Conservation (phyloP, 1,284 basidiomycete species). For the Thecaphora frezii region DNA sequence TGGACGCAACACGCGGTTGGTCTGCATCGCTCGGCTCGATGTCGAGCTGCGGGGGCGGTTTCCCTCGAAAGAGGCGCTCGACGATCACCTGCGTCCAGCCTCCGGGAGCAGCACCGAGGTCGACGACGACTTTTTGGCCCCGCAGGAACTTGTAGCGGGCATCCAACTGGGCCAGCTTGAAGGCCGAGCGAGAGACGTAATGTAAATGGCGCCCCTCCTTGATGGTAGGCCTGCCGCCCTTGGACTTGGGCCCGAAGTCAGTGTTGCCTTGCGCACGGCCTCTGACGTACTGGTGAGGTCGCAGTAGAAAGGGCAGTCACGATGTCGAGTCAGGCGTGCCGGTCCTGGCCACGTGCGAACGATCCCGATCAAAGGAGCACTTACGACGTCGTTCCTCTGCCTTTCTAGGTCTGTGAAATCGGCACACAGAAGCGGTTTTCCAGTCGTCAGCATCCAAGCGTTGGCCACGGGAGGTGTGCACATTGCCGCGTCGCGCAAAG, state of each 20-base stretch:
- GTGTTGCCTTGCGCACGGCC: slow-evolving; percentile 1
- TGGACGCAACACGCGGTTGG: no score
- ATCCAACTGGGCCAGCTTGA: slow-evolving; percentile 48
- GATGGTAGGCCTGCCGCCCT: no score
- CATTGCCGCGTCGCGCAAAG: no score
- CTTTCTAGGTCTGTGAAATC: slow-evolving; percentile 4
- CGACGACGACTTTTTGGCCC: slow-evolving; percentile 36
- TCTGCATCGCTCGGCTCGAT: background rate
- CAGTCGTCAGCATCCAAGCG: no score
- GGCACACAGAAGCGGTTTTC: no score
- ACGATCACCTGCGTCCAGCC: slow-evolving; percentile 51
- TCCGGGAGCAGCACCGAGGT: slow-evolving; percentile 51
- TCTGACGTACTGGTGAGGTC: slow-evolving; percentile 4
- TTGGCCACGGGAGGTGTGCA: no score
- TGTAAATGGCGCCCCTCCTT: no score
- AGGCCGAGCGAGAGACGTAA: slow-evolving; percentile 47
- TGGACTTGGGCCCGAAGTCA: background rate
- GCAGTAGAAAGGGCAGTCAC: background rate
- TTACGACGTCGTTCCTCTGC: slow-evolving; percentile 8
- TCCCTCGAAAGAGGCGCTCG: slow-evolving; percentile 3
- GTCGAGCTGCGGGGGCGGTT: background rate
- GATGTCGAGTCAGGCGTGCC: no score
- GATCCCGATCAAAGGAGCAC: background rate
- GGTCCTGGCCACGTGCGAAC: no score
- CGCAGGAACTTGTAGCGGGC: slow-evolving; percentile 38